Conservation (phyloP, 1,139 yeast genomes). For the Suhomyces chickasaworum region DNA sequence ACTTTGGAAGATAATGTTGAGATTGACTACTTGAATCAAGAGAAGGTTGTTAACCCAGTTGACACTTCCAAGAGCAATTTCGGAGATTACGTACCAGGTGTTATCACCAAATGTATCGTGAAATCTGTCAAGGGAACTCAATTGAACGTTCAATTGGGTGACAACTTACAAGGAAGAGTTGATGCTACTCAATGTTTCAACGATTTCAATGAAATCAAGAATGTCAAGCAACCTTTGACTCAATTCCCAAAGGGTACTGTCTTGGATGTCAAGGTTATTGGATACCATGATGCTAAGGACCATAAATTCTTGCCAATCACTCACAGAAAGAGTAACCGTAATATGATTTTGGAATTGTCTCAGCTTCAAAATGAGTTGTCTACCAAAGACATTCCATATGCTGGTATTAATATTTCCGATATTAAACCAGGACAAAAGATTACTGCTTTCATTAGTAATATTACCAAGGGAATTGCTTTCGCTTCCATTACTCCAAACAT, state of each 20-base stretch:
- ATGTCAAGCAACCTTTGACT: slow-evolving; percentile 60
- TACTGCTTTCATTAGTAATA: slow-evolving; percentile 55
- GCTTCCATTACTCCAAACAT: slow-evolving; percentile 69
- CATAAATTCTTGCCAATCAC: slow-evolving; percentile 72
- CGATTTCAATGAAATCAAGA: slow-evolving; percentile 53
- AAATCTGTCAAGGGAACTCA: slow-evolving; percentile 72
- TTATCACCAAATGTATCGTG: slow-evolving; percentile 59
- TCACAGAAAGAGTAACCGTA: slow-evolving; percentile 55
- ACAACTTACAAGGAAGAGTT: slow-evolving; percentile 76
- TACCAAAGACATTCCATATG: slow-evolving; percentile 23
- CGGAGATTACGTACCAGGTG: slow-evolving; percentile 62
- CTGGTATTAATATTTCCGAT: slow-evolving; percentile 39
- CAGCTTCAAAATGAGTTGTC: slow-evolving; percentile 42
- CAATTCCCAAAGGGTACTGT: slow-evolving; percentile 60
- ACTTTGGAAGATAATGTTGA: slow-evolving; percentile 47
- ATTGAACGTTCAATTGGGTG: slow-evolving; percentile 75
- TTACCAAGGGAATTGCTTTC: slow-evolving; percentile 60
- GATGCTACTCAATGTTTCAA: slow-evolving; percentile 76
- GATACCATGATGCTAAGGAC: slow-evolving; percentile 72
- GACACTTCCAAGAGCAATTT: slow-evolving; percentile 52
- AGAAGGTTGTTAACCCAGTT: slow-evolving; percentile 54
- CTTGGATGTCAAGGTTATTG: slow-evolving; percentile 68
- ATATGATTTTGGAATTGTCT: slow-evolving; percentile 66
- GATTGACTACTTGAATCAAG: slow-evolving; percentile 26
- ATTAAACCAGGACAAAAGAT: slow-evolving; percentile 46